A percentile compares a stretch with the other conserved stretches of the same genome.
These are phyloP conservation scores for Lentinula novae-zelandiae DNA, from an alignment of 1,284 basidiomycete species.

Conservation along the genomic window DNA sequence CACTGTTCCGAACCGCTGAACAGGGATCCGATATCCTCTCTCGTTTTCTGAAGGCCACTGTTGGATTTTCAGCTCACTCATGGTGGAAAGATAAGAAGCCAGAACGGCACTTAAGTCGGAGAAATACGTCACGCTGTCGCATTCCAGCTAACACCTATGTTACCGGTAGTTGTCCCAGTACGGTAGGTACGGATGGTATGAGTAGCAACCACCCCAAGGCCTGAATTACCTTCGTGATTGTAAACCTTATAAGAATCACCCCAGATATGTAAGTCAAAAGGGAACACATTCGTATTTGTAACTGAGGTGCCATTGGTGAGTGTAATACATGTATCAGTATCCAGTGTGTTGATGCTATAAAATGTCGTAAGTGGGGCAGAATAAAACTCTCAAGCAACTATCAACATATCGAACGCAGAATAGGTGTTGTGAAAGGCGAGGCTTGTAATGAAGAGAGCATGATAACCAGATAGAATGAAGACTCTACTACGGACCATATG, in stretches of 20 bases:
- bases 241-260: background rate
- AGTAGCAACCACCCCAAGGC: no score
- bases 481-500: background rate
- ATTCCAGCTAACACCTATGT: no score
- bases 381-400: background rate
- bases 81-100: background rate
- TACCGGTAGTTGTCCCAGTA: no score
- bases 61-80: background rate
- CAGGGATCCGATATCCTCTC: slow-evolving; percentile 20
- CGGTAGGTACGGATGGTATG: no score
- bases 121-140: no score
- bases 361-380: background rate
- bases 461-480: background rate
- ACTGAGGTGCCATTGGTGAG: background rate
- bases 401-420: background rate
- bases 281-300: no score
- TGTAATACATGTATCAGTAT: background rate
- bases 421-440: background rate
- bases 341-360: background rate
- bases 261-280: no score
- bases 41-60: slow-evolving; percentile 19
- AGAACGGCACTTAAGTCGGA: background rate
- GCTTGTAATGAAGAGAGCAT: background rate
- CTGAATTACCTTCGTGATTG: no score
- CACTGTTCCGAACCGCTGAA: slow-evolving; percentile 17